These are phyloP conservation scores for Tolypocladium album DNA, from an alignment of 2,329 filamentous ascomycete species.

Conservation along the genomic window DNA sequence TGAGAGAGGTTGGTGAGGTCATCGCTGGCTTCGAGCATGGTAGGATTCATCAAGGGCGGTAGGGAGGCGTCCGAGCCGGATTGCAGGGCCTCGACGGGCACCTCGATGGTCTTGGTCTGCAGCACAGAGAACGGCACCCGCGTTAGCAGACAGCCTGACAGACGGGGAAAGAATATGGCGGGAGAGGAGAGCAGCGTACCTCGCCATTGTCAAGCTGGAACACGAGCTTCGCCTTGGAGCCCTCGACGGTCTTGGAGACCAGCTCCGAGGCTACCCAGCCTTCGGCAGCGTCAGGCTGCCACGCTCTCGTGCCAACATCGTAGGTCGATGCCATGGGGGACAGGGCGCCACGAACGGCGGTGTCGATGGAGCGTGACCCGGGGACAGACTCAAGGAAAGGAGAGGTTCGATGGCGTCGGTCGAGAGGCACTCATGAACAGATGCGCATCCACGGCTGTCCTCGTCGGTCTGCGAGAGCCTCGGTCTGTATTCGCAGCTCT, in stretches of 20 bases:
- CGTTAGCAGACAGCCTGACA: conserved; percentile 2
- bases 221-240: conserved; percentile 75
- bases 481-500: not conserved
- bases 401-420: conserved; percentile 4
- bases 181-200: conserved; percentile 38
- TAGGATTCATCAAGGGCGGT: conserved; percentile 93
- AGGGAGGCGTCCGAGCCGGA: conserved; percentile 67
- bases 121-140: conserved; percentile 1
- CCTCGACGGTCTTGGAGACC: conserved; percentile 70
- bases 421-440: conserved; percentile 19
- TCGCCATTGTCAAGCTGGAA: conserved; percentile 91
- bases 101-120: conserved; percentile 70
- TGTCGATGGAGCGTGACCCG: conserved; percentile 6
- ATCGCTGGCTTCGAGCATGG: conserved; percentile 97
- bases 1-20: conserved; percentile 96
- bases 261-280: conserved; percentile 98
- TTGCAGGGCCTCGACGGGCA: conserved; percentile 65
- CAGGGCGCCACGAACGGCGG: conserved; percentile 3
- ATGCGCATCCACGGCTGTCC: conserved; percentile 6
- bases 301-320: conserved; percentile 93
- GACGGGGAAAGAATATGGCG: not conserved
- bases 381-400: conserved; percentile 1
- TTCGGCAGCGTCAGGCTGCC: conserved; percentile 93
- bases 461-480: not conserved
- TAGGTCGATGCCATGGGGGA: conserved; percentile 78